phyloP scores from a whole-genome alignment of 371 early-diverging fungal species.

The Haplosporangium sp. region DNA sequence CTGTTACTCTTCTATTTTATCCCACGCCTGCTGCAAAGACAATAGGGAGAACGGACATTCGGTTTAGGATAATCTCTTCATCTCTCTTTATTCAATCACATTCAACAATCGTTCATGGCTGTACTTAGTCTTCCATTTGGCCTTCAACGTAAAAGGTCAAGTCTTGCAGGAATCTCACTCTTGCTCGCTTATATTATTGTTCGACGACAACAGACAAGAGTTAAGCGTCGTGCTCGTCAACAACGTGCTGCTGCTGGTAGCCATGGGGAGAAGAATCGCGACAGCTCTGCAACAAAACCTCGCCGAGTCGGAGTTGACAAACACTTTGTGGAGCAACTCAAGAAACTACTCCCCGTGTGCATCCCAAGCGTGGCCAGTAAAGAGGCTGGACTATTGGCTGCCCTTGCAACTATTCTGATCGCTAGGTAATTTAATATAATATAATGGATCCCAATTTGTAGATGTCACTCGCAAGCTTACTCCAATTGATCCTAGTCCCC shows the following conservation, averaged over 20 bases:
- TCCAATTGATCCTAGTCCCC: background rate
- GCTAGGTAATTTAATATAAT: slow-evolving; percentile 49
- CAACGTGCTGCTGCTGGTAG: slow-evolving; percentile 22
- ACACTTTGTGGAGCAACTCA: slow-evolving; percentile 83
- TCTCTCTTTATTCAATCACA: background rate
- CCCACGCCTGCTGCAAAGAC: background rate
- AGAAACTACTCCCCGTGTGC: slow-evolving; percentile 77
- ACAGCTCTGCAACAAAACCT: slow-evolving; percentile 23
- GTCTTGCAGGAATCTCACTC: slow-evolving; percentile 39
- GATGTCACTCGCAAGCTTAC: background rate
- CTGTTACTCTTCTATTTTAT: background rate
- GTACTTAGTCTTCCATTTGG: slow-evolving; percentile 42
- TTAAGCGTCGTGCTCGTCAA: slow-evolving; percentile 39
- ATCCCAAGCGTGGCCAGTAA: slow-evolving; percentile 75
- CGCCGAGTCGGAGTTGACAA: slow-evolving; percentile 72
- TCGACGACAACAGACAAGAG: slow-evolving; percentile 32
- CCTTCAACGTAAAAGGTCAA: slow-evolving; percentile 21
- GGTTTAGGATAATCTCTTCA: background rate
- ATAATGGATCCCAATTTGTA: background rate
- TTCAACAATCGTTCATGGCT: slow-evolving; percentile 22
- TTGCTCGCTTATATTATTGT: slow-evolving; percentile 40
- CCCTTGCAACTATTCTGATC: slow-evolving; percentile 74
- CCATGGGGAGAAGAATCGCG: slow-evolving; percentile 17
- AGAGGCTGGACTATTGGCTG: slow-evolving; percentile 74
- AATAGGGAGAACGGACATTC: background rate